Conservation (phyloP, 2,329 filamentous ascomycete genomes). For the Hyphodiscus sp. region DNA sequence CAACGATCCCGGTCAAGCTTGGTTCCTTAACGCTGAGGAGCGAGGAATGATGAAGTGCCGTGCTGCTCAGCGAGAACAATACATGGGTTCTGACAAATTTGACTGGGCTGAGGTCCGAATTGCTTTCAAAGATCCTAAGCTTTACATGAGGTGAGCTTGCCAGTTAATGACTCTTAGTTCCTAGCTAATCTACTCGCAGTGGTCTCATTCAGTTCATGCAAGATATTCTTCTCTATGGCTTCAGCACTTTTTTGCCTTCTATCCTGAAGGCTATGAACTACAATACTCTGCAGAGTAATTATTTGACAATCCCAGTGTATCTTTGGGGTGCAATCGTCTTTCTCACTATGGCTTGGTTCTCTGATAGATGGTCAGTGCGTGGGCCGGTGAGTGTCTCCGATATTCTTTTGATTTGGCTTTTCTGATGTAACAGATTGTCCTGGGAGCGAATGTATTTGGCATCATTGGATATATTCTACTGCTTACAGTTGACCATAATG, state of each 20-base stretch:
- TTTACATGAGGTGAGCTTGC: slow-evolving; percentile 33
- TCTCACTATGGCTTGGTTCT: slow-evolving; percentile 38
- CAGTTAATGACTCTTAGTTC: neutral
- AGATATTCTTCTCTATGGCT: slow-evolving; percentile 38
- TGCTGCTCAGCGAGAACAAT: slow-evolving; percentile 37
- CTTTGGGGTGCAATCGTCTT: slow-evolving; percentile 42
- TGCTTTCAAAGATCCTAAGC: slow-evolving; percentile 43
- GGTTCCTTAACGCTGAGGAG: slow-evolving; percentile 43
- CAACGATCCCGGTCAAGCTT: slow-evolving; percentile 40
- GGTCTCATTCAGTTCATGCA: slow-evolving; percentile 20
- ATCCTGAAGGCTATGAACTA: slow-evolving; percentile 49
- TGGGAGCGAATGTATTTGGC: slow-evolving; percentile 36
- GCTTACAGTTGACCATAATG: slow-evolving; percentile 39
- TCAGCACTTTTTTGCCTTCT: slow-evolving; percentile 50
- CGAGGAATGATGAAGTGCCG: slow-evolving; percentile 44
- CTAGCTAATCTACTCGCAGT: slow-evolving; percentile 22
- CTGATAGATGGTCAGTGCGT: slow-evolving; percentile 34
- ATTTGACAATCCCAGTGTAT: slow-evolving; percentile 52
- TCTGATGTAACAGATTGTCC: slow-evolving; percentile 23
- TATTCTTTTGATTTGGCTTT: no score
- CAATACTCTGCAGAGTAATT: slow-evolving; percentile 42
- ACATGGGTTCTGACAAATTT: slow-evolving; percentile 40
- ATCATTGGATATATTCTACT: slow-evolving; percentile 45
- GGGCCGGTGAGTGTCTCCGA: slow-evolving; percentile 1
- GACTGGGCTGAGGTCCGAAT: slow-evolving; percentile 43